Conservation (phyloP, 2,329 filamentous ascomycete species). For the Xylaria sp. region DNA sequence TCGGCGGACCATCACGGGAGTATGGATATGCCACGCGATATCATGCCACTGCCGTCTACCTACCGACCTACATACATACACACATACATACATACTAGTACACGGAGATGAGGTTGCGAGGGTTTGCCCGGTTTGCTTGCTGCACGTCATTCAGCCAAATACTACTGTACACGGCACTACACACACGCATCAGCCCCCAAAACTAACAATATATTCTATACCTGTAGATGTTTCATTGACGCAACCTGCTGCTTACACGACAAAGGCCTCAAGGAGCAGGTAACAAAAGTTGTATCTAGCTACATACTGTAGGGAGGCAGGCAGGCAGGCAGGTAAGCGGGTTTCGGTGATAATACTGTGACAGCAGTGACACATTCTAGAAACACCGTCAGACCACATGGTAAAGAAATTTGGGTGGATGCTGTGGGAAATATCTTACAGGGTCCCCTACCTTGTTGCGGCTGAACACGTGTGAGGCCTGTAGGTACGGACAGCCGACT, state of each 20-base stretch:
- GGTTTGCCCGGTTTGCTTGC: neutral
- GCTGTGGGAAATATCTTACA: neutral
- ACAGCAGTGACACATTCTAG: constrained; percentile 2
- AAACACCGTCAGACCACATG: neutral
- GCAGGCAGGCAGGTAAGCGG: neutral
- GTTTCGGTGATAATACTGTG: neutral
- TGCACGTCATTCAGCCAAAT: constrained; percentile 7
- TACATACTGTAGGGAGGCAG: too few species aligned
- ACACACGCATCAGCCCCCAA: neutral
- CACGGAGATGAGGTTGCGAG: neutral
- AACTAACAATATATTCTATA: constrained; percentile 13
- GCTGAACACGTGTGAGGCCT: constrained; percentile 21
- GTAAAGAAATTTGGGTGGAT: neutral
- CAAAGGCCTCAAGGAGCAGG: neutral
- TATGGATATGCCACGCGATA: neutral
- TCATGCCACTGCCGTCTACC: neutral
- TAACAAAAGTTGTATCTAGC: neutral
- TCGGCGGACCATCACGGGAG: constrained; percentile 4
- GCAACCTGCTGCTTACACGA: neutral
- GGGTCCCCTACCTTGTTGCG: neutral
- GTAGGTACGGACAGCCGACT: too few species aligned
- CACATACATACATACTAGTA: neutral
- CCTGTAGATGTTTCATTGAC: constrained; percentile 4
- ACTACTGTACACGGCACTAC: neutral
- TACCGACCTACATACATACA: too few species aligned